These are phyloP conservation scores for Globisporangium iwayamae DNA, from an alignment of 352 stramenopile species.

Conservation along the genomic window DNA sequence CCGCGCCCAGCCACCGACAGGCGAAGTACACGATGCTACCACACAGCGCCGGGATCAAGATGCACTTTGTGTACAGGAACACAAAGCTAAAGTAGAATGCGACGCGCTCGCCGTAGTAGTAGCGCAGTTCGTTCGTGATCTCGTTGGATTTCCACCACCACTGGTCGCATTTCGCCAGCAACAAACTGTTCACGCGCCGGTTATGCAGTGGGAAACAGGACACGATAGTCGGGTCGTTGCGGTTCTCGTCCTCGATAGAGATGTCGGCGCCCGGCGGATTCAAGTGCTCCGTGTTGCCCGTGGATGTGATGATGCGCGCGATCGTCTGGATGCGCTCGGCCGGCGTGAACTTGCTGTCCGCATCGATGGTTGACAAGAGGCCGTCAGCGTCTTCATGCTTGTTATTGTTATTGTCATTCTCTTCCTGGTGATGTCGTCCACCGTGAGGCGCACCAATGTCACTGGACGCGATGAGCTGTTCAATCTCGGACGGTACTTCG, in stretches of 20 bases:
- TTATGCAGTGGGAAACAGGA: slow-evolving; percentile 86
- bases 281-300: slow-evolving; percentile 57
- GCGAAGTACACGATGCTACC: slow-evolving; percentile 67
- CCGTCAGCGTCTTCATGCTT: background rate
- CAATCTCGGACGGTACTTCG: slow-evolving; percentile 83
- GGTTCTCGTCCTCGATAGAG: slow-evolving; percentile 74
- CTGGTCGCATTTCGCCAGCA: slow-evolving; percentile 63
- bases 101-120: slow-evolving; percentile 81
- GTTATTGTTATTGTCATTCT: background rate
- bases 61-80: slow-evolving; percentile 82
- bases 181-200: slow-evolving; percentile 61
- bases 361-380: slow-evolving; percentile 16
- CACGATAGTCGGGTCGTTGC: slow-evolving; percentile 67
- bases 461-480: slow-evolving; percentile 80
- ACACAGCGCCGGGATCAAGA: slow-evolving; percentile 54
- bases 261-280: slow-evolving; percentile 79
- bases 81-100: slow-evolving; percentile 87
- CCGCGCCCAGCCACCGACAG: slow-evolving; percentile 59
- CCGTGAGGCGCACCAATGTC: slow-evolving; percentile 46
- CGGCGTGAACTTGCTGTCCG: slow-evolving; percentile 76
- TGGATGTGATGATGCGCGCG: slow-evolving; percentile 83
- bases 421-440: background rate
- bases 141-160: slow-evolving; percentile 80
- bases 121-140: slow-evolving; percentile 82
- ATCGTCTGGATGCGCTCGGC: slow-evolving; percentile 84